These are phyloP conservation scores for Drosera capensis DNA, from an alignment of 148 eudicot genomes.

Conservation along the genomic window DNA sequence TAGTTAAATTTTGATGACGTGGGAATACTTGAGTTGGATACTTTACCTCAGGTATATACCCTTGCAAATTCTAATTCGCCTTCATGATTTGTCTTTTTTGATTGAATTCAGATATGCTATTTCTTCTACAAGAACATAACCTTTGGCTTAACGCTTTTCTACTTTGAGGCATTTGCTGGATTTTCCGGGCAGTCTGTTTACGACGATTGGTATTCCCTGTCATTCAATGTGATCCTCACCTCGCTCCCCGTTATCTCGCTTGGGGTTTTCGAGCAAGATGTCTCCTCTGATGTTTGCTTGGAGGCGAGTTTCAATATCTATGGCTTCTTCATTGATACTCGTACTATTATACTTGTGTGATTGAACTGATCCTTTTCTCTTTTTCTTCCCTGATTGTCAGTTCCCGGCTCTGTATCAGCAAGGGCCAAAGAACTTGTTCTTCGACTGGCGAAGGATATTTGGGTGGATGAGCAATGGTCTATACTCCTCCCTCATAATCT, in stretches of 20 bases:
- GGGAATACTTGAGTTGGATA: no score
- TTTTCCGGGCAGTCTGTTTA: constrained; percentile 45
- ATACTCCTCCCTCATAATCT: constrained; percentile 26
- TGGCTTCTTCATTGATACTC: no score
- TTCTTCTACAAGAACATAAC: constrained; percentile 63
- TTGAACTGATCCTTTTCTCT: background rate
- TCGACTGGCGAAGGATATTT: constrained; percentile 43
- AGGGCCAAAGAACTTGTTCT: constrained; percentile 35
- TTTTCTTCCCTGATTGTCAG: constrained; percentile 15
- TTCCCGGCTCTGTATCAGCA: constrained; percentile 51
- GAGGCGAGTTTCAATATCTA: constrained; percentile 19
- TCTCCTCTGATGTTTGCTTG: constrained; percentile 33
- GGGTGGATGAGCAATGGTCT: constrained; percentile 44
- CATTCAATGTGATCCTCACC: constrained; percentile 41
- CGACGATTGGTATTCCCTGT: constrained; percentile 37
- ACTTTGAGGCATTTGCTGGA: constrained; percentile 39
- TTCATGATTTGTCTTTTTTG: no score
- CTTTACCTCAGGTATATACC: no score
- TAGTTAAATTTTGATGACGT: no score
- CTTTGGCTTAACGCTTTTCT: constrained; percentile 46
- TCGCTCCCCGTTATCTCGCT: constrained; percentile 48
- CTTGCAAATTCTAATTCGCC: no score
- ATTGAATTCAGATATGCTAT: constrained; percentile 54
- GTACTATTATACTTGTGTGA: background rate
- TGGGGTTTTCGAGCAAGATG: constrained; percentile 58